These are phyloP conservation scores for Pythium dissimile DNA, from an alignment of 352 stramenopile genomes.

Conservation along the genomic window DNA sequence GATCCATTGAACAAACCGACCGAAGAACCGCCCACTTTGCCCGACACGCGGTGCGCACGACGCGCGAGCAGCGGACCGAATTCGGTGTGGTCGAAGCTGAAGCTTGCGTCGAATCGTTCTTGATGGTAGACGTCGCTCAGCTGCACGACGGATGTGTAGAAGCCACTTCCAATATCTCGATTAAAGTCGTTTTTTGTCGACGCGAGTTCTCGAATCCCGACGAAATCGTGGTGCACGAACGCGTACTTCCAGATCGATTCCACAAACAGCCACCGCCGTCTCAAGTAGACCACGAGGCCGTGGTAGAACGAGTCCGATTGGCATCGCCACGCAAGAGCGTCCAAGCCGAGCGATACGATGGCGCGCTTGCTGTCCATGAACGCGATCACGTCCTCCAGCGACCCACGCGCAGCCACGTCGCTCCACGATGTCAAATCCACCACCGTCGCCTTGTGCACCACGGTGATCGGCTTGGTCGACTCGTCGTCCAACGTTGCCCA, in stretches of 20 bases:
- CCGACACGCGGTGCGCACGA: constrained; percentile 35
- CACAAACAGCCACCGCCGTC: constrained; percentile 36
- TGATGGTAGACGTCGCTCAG: constrained; percentile 23
- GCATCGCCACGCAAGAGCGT: constrained; percentile 46
- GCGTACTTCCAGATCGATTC: constrained; percentile 49
- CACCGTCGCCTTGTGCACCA: constrained; percentile 26
- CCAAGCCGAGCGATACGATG: constrained; percentile 25
- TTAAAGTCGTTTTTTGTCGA: constrained; percentile 15
- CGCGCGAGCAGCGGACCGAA: constrained; percentile 44
- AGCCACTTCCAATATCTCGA: constrained; percentile 28
- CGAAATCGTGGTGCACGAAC: constrained; percentile 38
- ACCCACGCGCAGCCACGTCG: constrained; percentile 46
- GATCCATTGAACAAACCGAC: not conserved
- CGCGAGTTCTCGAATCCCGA: constrained; percentile 33
- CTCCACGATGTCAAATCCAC: constrained; percentile 60
- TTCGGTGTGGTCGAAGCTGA: constrained; percentile 42
- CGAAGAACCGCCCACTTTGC: not conserved
- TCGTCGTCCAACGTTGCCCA: constrained; percentile 25
- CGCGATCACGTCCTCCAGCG: constrained; percentile 35
- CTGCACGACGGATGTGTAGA: constrained; percentile 27
- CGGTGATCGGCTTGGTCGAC: constrained; percentile 13
- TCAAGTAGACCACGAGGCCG: constrained; percentile 30
- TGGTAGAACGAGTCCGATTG: constrained; percentile 35
- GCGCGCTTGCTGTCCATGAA: constrained; percentile 28
- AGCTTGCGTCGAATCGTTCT: constrained; percentile 24